Base-by-base conservation (phyloP, 108 stramenopile genomes). In the Cyclotella sp. region DNA sequence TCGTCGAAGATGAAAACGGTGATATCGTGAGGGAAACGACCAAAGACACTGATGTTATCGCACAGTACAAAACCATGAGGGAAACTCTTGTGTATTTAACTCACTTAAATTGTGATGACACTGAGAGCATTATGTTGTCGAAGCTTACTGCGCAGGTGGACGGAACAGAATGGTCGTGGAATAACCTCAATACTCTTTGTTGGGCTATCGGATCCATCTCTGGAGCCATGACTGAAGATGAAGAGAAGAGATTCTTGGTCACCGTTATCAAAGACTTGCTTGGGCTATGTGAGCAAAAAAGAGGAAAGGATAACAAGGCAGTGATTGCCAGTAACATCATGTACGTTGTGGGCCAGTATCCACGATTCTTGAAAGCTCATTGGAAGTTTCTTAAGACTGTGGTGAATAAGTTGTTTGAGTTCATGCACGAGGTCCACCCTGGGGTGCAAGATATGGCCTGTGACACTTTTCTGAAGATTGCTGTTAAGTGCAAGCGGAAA, bases 311-410 rank as follows among this genome's bases (percentile, higher is more conserved):
- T 83, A 99, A 99, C 88, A 96, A 99, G 75, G 98, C 98, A 28
- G 98, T 99, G 15, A 83, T 99, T 68, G 99, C 99, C 16, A 95
- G 95, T 65, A 99, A 99, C 79, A 99, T 99, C 81, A 99, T 99
- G 99, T 99, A 99, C 78, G 98, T 99, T 30, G 98, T 99, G 19
- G 99, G 99, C 7, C 99, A 99, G 85, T 99, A 99, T 78, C 99
- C 99, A 41, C 96, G 99, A 3, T 99, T 99, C 85, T 79, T 99
- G 30, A 94, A 95, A 71, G 97, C 97, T 19, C 99, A 99, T 77
- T 99, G 99, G 99, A 99, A 98, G 86, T 99, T 99, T 79, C 89
- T 99, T 26, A 97, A 98, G 82, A 99, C 99, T n/a, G 99, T 99
- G 27, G 98, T 99, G 72, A 97, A 98, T 82, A 99, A 99, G 86